These are phyloP conservation scores for Prunus padus DNA, from an alignment of 306 rosid species.

Conservation along the genomic window DNA sequence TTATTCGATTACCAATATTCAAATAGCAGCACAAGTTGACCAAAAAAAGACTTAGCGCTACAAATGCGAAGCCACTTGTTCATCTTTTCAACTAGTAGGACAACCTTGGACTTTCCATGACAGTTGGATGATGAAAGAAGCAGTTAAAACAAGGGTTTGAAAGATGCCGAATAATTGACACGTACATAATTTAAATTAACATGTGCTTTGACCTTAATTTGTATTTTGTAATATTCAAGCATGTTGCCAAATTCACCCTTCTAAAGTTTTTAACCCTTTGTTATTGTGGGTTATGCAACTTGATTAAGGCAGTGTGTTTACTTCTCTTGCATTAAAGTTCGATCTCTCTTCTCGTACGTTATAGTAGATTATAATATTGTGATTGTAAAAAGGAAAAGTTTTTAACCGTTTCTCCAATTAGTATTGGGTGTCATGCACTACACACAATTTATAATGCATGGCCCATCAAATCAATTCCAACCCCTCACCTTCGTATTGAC, in stretches of 20 bases:
- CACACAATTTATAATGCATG: background rate
- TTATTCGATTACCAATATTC: background rate
- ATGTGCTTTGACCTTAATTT: background rate
- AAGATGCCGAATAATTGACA: background rate
- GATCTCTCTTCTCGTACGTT: too few species aligned
- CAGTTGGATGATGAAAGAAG: background rate
- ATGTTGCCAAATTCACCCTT: background rate
- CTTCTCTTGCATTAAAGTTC: too few species aligned
- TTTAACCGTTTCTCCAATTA: too few species aligned
- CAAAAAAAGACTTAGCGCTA: too few species aligned
- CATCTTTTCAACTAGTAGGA: background rate
- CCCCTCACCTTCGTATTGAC: background rate
- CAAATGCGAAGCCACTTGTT: background rate
- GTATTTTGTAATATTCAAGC: background rate
- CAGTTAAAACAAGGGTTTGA: background rate
- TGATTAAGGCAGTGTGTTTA: accelerated
- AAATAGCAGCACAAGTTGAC: background rate
- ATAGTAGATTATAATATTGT: too few species aligned
- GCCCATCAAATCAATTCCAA: background rate
- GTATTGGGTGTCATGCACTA: too few species aligned
- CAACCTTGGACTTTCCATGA: background rate
- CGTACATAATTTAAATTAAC: background rate
- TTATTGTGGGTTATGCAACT: too few species aligned
- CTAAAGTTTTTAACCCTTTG: too few species aligned
- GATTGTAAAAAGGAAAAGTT: too few species aligned